Evolutionary conservation across 1,284 basidiomycete species (phyloP).

Genomic region (Afroboletus lepidellus): DNA sequence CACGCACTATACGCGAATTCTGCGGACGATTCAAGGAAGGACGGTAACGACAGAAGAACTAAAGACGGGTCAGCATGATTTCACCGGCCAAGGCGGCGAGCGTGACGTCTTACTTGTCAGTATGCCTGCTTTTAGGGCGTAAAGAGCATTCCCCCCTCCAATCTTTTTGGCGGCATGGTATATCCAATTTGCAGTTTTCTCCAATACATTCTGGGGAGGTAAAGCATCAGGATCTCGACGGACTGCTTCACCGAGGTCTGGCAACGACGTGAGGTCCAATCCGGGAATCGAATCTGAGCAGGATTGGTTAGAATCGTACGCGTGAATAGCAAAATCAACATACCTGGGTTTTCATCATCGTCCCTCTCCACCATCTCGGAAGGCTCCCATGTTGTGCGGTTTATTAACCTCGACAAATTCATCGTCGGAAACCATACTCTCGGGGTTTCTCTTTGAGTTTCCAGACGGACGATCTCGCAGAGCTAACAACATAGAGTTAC

Average conservation of each 20-base stretch:
- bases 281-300: conserved; percentile 59
- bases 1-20: conserved; percentile 58
- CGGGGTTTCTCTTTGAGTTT: conserved; percentile 48
- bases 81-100: neutral
- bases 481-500: conserved; percentile 38
- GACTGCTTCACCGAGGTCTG: conserved; percentile 55
- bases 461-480: conserved; percentile 54
- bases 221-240: conserved; percentile 74
- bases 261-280: conserved; percentile 39
- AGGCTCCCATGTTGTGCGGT: conserved; percentile 51
- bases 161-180: conserved; percentile 43
- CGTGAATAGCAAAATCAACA: conserved; percentile 6
- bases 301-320: neutral
- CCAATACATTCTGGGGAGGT: conserved; percentile 59
- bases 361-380: conserved; percentile 42
- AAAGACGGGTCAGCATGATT: neutral
- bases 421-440: conserved; percentile 70
- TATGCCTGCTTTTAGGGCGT: conserved; percentile 76
- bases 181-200: conserved; percentile 47
- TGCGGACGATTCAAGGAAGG: conserved; percentile 53
- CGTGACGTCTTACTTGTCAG: conserved; percentile 48
- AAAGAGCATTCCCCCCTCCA: conserved; percentile 62
- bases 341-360: conserved; percentile 57
- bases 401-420: conserved; percentile 37
- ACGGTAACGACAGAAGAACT: conserved; percentile 64